Conservation (phyloP, 495 filamentous ascomycete species). For the Margaritispora aquatica region DNA sequence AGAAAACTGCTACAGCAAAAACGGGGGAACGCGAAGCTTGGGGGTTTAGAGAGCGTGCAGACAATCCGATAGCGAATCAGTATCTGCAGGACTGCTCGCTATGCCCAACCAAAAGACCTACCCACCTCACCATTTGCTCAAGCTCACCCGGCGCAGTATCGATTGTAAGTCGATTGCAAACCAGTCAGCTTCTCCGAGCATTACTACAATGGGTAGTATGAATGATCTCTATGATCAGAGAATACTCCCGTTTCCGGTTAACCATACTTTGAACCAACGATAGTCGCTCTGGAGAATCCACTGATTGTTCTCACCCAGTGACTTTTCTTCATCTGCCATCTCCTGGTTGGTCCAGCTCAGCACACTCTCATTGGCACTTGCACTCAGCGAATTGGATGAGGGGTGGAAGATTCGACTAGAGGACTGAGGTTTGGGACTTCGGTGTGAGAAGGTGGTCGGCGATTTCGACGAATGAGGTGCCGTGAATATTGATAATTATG, state of each 20-base stretch:
- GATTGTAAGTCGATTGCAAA: neutral
- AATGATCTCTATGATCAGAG: neutral
- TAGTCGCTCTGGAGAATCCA: no score
- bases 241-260: no score
- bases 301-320: no score
- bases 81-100: neutral
- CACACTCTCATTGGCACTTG: slow-evolving; percentile 2
- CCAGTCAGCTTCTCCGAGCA: neutral
- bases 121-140: neutral
- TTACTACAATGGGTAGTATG: neutral
- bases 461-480: slow-evolving; percentile 9
- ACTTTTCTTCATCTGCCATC: neutral
- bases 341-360: neutral
- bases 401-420: no score
- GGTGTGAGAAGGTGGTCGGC: neutral
- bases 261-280: no score
- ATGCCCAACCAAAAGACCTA: neutral
- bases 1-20: neutral
- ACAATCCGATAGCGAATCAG: neutral
- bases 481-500: neutral
- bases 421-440: no score
- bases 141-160: neutral
- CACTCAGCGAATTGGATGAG: slow-evolving; percentile 7
- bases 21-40: neutral
- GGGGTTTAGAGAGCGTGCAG: neutral